phyloP scores from a whole-genome alignment of 805 yeast species.

The Yarrowia porcina region DNA sequence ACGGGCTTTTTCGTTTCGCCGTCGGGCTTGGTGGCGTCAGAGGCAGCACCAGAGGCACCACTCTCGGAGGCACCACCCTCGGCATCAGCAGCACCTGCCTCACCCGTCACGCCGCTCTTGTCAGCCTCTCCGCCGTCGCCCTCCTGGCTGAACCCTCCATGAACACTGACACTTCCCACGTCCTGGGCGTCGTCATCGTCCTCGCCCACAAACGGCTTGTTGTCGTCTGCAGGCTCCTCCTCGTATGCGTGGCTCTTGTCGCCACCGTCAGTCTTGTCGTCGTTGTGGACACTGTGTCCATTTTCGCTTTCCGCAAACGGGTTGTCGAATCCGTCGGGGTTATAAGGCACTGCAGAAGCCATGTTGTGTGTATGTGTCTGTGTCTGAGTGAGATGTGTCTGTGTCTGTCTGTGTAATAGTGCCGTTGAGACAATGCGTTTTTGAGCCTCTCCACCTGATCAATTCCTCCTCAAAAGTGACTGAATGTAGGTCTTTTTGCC shows the following conservation, averaged over 20 bases:
- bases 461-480: too few relatives aligned
- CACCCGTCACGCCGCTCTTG: background rate
- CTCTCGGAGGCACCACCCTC: background rate
- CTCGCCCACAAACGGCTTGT: conserved; percentile 17
- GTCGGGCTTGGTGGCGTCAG: background rate
- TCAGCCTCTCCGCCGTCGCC: background rate
- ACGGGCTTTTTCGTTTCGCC: background rate
- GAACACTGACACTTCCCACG: conserved; percentile 25
- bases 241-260: background rate
- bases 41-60: background rate
- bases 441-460: background rate
- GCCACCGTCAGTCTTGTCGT: background rate
- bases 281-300: background rate
- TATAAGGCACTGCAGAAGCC: conserved; percentile 47
- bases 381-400: background rate
- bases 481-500: background rate
- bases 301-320: conserved; percentile 49
- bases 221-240: conserved; percentile 9
- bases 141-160: background rate
- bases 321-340: conserved; percentile 55
- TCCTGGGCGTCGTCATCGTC: conserved; percentile 29
- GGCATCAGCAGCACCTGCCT: background rate
- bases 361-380: conserved; percentile 31
- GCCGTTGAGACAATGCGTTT: background rate
- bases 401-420: background rate